Evolutionary conservation across 257 asterid genomes (phyloP).

Genomic region (Jaltomata sinuosa): DNA sequence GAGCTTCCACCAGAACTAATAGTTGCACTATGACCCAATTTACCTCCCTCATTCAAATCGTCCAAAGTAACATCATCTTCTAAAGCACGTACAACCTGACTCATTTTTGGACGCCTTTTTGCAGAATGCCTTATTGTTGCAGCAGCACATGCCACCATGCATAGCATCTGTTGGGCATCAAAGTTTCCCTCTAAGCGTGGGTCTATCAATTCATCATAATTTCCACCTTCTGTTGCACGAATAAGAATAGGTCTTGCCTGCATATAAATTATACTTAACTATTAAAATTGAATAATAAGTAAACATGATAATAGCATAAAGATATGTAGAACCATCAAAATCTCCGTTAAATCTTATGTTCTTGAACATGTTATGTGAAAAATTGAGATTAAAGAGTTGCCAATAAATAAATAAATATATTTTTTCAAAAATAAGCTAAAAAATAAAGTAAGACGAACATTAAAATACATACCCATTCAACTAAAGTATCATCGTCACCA

Average conservation of each 20-base stretch:
- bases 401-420: too few species aligned
- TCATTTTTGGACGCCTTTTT: conserved; percentile 81
- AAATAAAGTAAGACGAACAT: background rate
- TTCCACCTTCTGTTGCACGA: conserved; percentile 39
- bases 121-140: conserved; percentile 77
- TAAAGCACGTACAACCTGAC: conserved; percentile 85
- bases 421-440: too few species aligned
- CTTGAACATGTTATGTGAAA: background rate
- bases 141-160: conserved; percentile 68
- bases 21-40: conserved; percentile 24
- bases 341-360: too few species aligned
- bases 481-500: conserved; percentile 63
- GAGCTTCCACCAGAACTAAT: conserved; percentile 38
- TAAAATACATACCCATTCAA: conserved; percentile 58
- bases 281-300: too few species aligned
- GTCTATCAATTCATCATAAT: conserved; percentile 66
- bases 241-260: conserved; percentile 74
- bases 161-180: conserved; percentile 61
- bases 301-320: too few species aligned
- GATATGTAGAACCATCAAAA: too few species aligned
- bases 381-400: background rate
- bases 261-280: background rate
- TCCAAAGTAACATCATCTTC: conserved; percentile 76
- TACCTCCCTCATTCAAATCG: conserved; percentile 39
- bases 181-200: conserved; percentile 45